Percentiles rank a stretch among this genome's conserved stretches.
Evolutionary conservation across 1,139 yeast species (phyloP).

Genomic region (Hyphopichia buzzinii): DNA sequence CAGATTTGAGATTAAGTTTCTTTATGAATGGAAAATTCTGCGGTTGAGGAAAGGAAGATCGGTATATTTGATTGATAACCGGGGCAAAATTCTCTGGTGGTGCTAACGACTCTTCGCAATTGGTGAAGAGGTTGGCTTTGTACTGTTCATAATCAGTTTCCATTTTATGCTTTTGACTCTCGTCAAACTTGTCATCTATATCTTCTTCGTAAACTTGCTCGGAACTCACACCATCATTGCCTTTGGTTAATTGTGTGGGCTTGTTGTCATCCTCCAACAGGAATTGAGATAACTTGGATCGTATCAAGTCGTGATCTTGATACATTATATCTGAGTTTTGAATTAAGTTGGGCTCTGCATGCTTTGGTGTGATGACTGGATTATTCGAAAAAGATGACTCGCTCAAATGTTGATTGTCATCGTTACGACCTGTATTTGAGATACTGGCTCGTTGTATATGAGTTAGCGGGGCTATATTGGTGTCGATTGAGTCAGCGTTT

Average conservation of each 20-base stretch:
- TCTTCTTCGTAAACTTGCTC: constrained; percentile 38
- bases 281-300: constrained; percentile 31
- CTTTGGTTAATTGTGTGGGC: too few species aligned
- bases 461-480: too few species aligned
- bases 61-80: constrained; percentile 74
- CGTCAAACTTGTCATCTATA: constrained; percentile 41
- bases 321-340: constrained; percentile 7
- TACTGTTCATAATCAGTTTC: constrained; percentile 16
- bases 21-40: constrained; percentile 73
- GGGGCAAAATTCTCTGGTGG: constrained; percentile 96
- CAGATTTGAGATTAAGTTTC: constrained; percentile 63
- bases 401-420: too few species aligned
- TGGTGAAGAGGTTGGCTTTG: background rate
- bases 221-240: constrained; percentile 9
- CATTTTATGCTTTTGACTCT: constrained; percentile 20
- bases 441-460: too few species aligned
- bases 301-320: constrained; percentile 30
- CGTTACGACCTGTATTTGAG: too few species aligned
- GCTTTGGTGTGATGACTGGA: constrained; percentile 18
- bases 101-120: constrained; percentile 23
- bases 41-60: constrained; percentile 86
- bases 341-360: constrained; percentile 12
- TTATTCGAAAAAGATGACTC: background rate
- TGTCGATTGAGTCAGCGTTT: too few species aligned
- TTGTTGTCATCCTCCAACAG: constrained; percentile 25